phyloP scores from a whole-genome alignment of 495 filamentous ascomycete genomes.

The Penicillium daleae region DNA sequence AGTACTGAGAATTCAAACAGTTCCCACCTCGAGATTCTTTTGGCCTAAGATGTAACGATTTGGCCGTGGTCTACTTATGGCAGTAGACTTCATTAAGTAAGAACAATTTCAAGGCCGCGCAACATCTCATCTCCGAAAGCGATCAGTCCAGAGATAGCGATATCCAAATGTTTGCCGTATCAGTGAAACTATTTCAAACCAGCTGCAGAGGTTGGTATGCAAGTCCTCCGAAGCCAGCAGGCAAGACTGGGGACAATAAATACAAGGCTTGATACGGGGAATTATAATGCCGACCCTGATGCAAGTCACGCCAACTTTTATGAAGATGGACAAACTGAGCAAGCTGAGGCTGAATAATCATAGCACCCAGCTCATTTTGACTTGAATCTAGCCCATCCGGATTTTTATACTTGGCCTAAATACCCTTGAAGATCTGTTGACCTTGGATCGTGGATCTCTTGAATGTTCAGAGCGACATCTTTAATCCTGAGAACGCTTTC shows the following conservation, averaged over 20 bases:
- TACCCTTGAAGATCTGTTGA: background rate
- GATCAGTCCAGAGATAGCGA: background rate
- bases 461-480: background rate
- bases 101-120: no score
- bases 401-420: background rate
- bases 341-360: background rate
- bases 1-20: no score
- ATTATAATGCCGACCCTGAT: background rate
- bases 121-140: no score
- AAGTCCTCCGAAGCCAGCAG: background rate
- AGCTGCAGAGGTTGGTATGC: background rate
- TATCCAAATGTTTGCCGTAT: background rate
- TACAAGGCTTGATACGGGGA: background rate
- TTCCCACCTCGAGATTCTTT: no score
- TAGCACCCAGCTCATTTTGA: background rate
- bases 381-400: background rate
- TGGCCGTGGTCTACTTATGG: no score
- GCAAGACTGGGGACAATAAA: background rate
- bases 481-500: no score
- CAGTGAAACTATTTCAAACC: background rate
- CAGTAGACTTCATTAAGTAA: no score
- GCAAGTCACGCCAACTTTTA: no score
- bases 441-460: background rate
- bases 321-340: background rate
- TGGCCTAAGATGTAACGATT: no score